Conservation (phyloP, 306 rosid genomes). For the Castanospermum australe region DNA sequence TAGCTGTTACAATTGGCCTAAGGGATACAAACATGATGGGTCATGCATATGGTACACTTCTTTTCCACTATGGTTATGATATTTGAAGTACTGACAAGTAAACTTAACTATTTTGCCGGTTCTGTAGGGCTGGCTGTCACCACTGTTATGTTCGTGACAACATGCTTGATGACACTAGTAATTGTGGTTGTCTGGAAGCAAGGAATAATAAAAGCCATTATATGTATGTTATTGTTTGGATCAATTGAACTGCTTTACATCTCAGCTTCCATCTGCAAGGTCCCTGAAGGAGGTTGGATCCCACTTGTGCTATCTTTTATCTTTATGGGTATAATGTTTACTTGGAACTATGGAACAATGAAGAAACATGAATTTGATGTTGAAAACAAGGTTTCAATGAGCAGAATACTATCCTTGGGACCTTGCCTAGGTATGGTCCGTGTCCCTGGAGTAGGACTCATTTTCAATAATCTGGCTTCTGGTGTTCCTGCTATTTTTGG, state of each 20-base stretch:
- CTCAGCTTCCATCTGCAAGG: conserved; percentile 34
- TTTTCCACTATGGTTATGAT: not conserved
- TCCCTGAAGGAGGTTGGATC: conserved; percentile 41
- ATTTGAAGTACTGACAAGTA: not conserved
- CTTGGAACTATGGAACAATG: conserved; percentile 40
- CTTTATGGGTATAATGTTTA: conserved; percentile 34
- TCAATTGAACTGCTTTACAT: conserved; percentile 38
- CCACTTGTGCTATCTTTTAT: conserved; percentile 31
- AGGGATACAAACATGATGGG: conserved; percentile 45
- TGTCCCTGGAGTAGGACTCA: conserved; percentile 41
- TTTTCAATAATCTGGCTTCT: conserved; percentile 36
- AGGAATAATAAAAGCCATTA: conserved; percentile 41
- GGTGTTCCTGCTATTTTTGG: conserved; percentile 43
- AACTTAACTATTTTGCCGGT: conserved; percentile 31
- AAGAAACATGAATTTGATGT: conserved; percentile 41
- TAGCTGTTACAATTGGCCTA: conserved; percentile 40
- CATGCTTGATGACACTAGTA: conserved; percentile 68
- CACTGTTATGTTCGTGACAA: conserved; percentile 45
- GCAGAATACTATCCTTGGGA: conserved; percentile 36
- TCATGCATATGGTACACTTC: conserved; percentile 39
- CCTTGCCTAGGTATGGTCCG: conserved; percentile 37
- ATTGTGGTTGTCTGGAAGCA: conserved; percentile 68
- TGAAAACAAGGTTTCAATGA: conserved; percentile 40
- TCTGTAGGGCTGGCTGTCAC: conserved; percentile 36
- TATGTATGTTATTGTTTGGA: conserved; percentile 34